Conservation (phyloP, 2,329 filamentous ascomycete species). For the Penicillium brevicompactum region DNA sequence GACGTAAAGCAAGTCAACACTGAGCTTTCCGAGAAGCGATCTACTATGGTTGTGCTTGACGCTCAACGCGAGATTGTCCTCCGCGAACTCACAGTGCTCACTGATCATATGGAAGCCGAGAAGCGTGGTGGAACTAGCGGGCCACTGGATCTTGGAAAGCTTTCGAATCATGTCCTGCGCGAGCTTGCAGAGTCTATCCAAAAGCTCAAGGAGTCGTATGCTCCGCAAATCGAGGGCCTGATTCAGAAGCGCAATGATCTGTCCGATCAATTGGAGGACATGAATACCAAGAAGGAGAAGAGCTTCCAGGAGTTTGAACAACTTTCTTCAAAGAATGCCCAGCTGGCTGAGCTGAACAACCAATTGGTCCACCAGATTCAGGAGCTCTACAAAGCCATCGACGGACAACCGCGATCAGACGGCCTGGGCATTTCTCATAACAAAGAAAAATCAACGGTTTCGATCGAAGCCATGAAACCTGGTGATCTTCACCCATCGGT, state of each 20-base stretch:
- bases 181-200: conserved; percentile 65
- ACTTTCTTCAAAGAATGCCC: conserved; percentile 88
- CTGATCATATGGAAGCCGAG: conserved; percentile 81
- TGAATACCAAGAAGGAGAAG: conserved; percentile 85
- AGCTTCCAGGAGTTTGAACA: conserved; percentile 95
- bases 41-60: conserved; percentile 91
- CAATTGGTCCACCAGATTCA: conserved; percentile 94
- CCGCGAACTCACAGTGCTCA: conserved; percentile 84
- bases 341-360: conserved; percentile 93
- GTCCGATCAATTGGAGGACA: conserved; percentile 79
- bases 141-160: conserved; percentile 74
- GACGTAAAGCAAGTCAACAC: conserved; percentile 78
- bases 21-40: conserved; percentile 87
- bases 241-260: conserved; percentile 84
- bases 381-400: conserved; percentile 80
- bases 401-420: conserved; percentile 39
- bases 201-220: conserved; percentile 77
- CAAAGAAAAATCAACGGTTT: conserved; percentile 53
- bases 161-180: conserved; percentile 63
- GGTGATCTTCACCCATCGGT: conserved; percentile 59
- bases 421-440: conserved; percentile 64
- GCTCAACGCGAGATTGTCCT: conserved; percentile 96
- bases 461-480: conserved; percentile 48
- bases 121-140: conserved; percentile 79
- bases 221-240: conserved; percentile 77